These are phyloP conservation scores for Datura wrightii DNA, from an alignment of 257 asterid genomes.

Conservation along the genomic window DNA sequence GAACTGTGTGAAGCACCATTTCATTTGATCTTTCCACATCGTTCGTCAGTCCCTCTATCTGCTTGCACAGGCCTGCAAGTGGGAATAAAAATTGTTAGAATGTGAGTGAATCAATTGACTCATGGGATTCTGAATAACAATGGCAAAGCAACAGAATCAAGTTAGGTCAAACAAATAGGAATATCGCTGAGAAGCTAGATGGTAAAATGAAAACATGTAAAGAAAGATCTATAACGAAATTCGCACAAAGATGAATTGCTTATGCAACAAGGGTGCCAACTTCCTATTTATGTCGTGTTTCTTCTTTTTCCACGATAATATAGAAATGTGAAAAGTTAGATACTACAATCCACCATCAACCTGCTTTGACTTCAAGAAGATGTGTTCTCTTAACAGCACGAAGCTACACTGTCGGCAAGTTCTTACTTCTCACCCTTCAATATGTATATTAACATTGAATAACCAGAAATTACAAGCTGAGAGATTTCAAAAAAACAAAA, in stretches of 20 bases:
- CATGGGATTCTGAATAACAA: not conserved
- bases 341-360: not conserved
- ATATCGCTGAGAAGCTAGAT: not conserved
- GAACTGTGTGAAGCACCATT: conserved; percentile 54
- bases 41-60: conserved; percentile 71
- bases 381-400: not conserved
- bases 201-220: not conserved
- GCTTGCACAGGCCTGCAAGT: conserved; percentile 77
- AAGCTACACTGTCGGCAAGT: not conserved
- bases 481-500: not conserved
- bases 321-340: not conserved
- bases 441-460: not conserved
- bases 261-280: not conserved
- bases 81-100: conserved; percentile 7
- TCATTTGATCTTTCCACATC: conserved; percentile 91
- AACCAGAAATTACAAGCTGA: not conserved
- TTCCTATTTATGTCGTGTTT: not conserved
- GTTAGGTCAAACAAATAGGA: not conserved
- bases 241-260: conserved; percentile 2
- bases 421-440: conserved; percentile 11
- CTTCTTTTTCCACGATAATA: not conserved
- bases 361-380: not conserved
- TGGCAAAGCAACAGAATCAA: conserved; percentile 17
- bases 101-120: conserved; percentile 7
- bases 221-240: not conserved